Evolutionary conservation across 140 eudicot species (phyloP), one percentile per base, ranked within the genome.

Genomic region (Bidens hawaiensis): DNA sequence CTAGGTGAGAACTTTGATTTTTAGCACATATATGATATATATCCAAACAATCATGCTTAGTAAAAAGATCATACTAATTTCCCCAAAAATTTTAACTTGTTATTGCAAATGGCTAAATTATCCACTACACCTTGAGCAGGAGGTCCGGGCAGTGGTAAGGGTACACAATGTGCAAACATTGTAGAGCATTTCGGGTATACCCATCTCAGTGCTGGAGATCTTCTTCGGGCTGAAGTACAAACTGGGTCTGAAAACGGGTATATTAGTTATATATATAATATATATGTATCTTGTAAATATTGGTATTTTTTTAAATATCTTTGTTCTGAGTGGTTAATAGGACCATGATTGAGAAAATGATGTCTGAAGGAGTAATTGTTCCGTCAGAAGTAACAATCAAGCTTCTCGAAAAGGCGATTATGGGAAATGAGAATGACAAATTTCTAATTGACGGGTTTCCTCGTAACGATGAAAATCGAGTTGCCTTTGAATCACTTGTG

Each of bases 111-210:
- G 64, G 6, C 13, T 51, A 4, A 15, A 22, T n/a, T n/a, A 45
- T 0, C 15, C 18, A 17, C 12, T 41, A 42, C 6, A 11, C 8
- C 75, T 6, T 70, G 79, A 71, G 62, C 83, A 91, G 96, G 99
- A 78, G 99, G 99, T 46, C 96, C 99, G 3, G 99, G 98, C 67
- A 87, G 98, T 76, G 98, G 98, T 40, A 91, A 91, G 81, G 98
- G 99, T 45, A 91, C 99, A 62, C 99, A 91, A 60, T 87, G 99
- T 75, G 82, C 91, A 64, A 87, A 87, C 69, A 91, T 91, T 55
- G 99, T 91, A 6, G 60, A 87, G 71, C 80, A 87, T 33, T 91
- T 78, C 60, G 96, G 99, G 70, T 91, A 87, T 75, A 91, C 96
- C 45, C 99, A 91, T 82, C 89, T 91, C n/a, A 91, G 98, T n/a